These are phyloP conservation scores for Amanita subjunquillea DNA, from an alignment of 768 basidiomycete species.

Conservation along the genomic window DNA sequence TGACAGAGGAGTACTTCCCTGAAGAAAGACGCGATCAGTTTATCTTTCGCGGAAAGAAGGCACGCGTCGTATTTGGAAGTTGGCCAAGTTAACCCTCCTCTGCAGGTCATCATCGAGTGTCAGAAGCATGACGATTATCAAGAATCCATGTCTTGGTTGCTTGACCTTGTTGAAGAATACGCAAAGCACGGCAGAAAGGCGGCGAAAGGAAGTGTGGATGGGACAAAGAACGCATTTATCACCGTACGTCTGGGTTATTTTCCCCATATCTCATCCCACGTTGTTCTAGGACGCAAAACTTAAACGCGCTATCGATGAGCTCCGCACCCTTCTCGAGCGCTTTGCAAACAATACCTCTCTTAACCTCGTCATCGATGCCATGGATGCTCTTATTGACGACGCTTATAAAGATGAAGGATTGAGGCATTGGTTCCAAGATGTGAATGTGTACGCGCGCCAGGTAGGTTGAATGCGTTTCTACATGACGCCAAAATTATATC, in stretches of 20 bases:
- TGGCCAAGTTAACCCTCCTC: not conserved
- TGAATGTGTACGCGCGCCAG: conserved; percentile 58
- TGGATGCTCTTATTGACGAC: conserved; percentile 65
- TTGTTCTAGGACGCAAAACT: conserved; percentile 40
- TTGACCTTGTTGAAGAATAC: conserved; percentile 55
- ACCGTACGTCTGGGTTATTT: not conserved
- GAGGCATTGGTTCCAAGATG: conserved; percentile 55
- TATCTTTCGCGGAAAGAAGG: conserved; percentile 91
- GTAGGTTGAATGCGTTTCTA: conserved; percentile 19
- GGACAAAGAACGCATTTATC: conserved; percentile 6
- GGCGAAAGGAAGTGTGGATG: conserved; percentile 12
- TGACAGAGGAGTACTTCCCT: conserved; percentile 82
- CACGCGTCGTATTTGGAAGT: conserved; percentile 11
- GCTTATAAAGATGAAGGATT: conserved; percentile 67
- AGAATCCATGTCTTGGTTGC: conserved; percentile 65
- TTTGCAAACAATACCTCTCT: conserved; percentile 74
- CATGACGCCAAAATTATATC: not conserved
- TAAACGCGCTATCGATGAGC: conserved; percentile 44
- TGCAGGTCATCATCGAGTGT: conserved; percentile 76
- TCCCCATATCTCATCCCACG: not conserved
- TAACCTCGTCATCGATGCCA: conserved; percentile 57
- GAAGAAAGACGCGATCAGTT: conserved; percentile 86
- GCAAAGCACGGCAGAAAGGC: conserved; percentile 33
- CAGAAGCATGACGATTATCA: conserved; percentile 91
- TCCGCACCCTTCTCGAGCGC: conserved; percentile 80